Percentiles rank a stretch among this genome's conserved stretches.
These are phyloP conservation scores for Niebla homalea DNA, from an alignment of 495 filamentous ascomycete species.

Conservation along the genomic window DNA sequence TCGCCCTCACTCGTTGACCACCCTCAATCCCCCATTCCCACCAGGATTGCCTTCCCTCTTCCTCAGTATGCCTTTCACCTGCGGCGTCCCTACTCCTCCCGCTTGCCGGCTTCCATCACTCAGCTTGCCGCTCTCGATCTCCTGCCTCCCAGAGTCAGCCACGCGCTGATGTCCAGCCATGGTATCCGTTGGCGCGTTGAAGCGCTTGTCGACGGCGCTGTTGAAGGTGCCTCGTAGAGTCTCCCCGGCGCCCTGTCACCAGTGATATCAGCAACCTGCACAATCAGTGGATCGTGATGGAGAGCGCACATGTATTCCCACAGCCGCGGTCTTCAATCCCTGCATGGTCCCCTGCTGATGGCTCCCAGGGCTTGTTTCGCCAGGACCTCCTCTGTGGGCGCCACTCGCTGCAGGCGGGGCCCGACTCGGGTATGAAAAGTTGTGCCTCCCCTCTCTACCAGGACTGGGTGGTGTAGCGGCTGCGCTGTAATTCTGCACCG, in stretches of 20 bases:
- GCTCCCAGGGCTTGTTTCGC: background rate
- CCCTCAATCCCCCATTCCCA: slow-evolving; percentile 4
- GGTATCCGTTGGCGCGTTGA: slow-evolving; percentile 4
- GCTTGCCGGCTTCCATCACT: slow-evolving; percentile 6
- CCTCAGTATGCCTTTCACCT: slow-evolving; percentile 12
- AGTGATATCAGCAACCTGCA: too few species aligned
- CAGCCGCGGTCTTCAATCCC: slow-evolving; percentile 13
- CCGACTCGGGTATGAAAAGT: slow-evolving; percentile 16
- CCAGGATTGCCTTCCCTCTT: slow-evolving; percentile 7
- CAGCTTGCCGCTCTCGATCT: slow-evolving; percentile 12
- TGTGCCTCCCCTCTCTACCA: slow-evolving; percentile 5
- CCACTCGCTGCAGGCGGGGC: background rate
- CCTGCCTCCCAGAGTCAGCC: slow-evolving; percentile 8
- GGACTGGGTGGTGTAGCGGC: slow-evolving; percentile 1
- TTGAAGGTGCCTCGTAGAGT: slow-evolving; percentile 19
- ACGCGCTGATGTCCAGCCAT: slow-evolving; percentile 8
- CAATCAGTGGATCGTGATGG: background rate
- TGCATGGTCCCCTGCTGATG: slow-evolving; percentile 13
- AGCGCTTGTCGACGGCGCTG: slow-evolving; percentile 10
- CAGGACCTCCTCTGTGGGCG: background rate
- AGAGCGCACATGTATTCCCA: slow-evolving; percentile 16
- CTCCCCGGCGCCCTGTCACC: slow-evolving; percentile 14
- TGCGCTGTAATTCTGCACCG: background rate
- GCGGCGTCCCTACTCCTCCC: slow-evolving; percentile 2
- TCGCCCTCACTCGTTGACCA: slow-evolving; percentile 6